phyloP scores from a whole-genome alignment of 176 grass and related monocot species.

The Rhipidocladum racemiflorum region DNA sequence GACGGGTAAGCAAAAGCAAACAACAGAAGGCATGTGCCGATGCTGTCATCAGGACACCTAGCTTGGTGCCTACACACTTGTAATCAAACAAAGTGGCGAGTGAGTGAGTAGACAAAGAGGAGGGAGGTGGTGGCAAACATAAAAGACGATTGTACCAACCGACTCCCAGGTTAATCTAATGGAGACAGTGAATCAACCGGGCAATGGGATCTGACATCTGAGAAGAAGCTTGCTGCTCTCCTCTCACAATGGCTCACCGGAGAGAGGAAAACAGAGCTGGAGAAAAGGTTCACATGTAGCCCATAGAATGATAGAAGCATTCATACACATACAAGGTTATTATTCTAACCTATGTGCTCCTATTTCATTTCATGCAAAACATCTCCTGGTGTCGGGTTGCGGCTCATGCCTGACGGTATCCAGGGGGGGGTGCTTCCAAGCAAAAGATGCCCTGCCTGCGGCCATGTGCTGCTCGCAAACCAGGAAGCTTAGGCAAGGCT shows the following conservation, averaged over 20 bases:
- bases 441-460: conserved; percentile 10
- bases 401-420: not conserved
- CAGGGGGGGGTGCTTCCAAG: not conserved
- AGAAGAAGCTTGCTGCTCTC: conserved; percentile 6
- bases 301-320: not conserved
- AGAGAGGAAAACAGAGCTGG: not conserved
- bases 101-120: not conserved
- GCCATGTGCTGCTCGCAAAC: conserved; percentile 39
- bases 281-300: conserved; percentile 34
- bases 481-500: not conserved
- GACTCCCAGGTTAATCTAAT: not conserved
- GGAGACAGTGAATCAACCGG: not conserved
- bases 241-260: not conserved
- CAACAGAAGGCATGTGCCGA: not conserved
- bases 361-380: not conserved
- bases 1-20: not conserved
- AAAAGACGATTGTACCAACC: conserved; percentile 29
- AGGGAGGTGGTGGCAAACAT: conserved; percentile 9
- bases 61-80: not conserved
- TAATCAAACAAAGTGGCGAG: not conserved
- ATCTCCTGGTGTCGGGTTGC: conserved; percentile 35
- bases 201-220: conserved; percentile 15
- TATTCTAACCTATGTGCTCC: conserved; percentile 11
- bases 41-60: not conserved
- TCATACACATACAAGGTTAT: not conserved